These are phyloP conservation scores for Leccinum solheimii DNA, from an alignment of 1,284 basidiomycete species.

Conservation along the genomic window DNA sequence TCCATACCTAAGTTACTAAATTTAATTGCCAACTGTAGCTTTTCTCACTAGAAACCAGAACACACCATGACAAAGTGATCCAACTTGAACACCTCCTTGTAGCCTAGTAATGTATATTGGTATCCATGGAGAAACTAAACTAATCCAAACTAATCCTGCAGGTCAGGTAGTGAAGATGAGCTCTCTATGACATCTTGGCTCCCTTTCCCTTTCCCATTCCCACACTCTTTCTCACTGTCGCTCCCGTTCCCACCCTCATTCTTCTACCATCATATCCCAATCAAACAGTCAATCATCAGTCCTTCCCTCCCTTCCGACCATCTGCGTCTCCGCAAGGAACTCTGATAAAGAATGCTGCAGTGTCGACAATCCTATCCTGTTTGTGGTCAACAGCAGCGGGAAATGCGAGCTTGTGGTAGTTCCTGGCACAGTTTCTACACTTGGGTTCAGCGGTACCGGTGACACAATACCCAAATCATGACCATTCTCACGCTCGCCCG, in stretches of 20 bases:
- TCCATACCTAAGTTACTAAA: too few species aligned
- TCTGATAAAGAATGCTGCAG: constrained; percentile 29
- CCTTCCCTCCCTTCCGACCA: constrained; percentile 14
- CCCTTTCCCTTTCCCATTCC: constrained; percentile 30
- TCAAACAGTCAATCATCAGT: constrained; percentile 16
- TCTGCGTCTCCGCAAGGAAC: constrained; percentile 22
- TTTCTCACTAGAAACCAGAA: too few species aligned
- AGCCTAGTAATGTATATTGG: too few species aligned
- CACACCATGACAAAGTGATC: too few species aligned
- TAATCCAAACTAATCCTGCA: too few species aligned
- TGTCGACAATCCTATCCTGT: background rate
- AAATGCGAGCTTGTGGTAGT: constrained; percentile 11
- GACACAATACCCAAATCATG: constrained; percentile 15
- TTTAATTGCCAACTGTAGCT: too few species aligned
- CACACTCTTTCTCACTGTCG: constrained; percentile 16
- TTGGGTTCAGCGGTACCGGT: constrained; percentile 16
- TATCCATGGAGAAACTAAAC: too few species aligned
- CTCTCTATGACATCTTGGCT: constrained; percentile 23
- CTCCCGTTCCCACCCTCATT: constrained; percentile 16
- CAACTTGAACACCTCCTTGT: too few species aligned
- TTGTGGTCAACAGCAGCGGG: background rate
- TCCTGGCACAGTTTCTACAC: constrained; percentile 16
- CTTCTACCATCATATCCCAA: constrained; percentile 21
- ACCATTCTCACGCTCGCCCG: constrained; percentile 18
- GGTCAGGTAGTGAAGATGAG: background rate